Conservation (phyloP, 2,329 filamentous ascomycete genomes). For the Penicillium concentricum region DNA sequence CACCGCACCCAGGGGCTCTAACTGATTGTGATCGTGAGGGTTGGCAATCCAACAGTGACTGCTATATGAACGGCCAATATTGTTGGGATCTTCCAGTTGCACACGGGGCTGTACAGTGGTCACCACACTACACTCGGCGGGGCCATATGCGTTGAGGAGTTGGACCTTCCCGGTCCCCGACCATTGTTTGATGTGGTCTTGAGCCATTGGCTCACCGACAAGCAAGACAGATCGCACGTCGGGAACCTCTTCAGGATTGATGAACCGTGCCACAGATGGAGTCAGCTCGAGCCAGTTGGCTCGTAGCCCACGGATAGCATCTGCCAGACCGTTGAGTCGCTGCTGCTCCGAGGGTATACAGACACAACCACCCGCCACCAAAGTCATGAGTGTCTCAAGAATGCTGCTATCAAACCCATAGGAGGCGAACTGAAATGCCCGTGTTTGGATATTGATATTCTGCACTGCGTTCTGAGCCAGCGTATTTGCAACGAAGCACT, state of each 20-base stretch:
- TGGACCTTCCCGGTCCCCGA: conserved; percentile 4
- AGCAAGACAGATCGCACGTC: not conserved
- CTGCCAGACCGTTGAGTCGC: conserved; percentile 2
- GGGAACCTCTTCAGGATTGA: conserved; percentile 7
- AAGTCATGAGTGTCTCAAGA: conserved; percentile 8
- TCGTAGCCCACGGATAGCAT: not conserved
- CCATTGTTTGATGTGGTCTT: conserved; percentile 8
- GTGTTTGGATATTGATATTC: conserved; percentile 37
- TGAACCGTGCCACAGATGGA: not conserved
- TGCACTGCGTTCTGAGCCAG: conserved; percentile 44
- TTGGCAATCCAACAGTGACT: conserved; percentile 8
- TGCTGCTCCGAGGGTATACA: conserved; percentile 14
- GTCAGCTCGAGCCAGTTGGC: not conserved
- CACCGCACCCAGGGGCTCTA: conserved; percentile 3
- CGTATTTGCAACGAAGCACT: conserved; percentile 6
- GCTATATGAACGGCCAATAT: not conserved
- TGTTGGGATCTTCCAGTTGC: not conserved
- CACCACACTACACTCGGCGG: not conserved
- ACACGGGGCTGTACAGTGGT: not conserved
- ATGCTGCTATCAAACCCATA: conserved; percentile 26
- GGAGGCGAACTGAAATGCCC: conserved; percentile 40
- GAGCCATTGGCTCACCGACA: conserved; percentile 13
- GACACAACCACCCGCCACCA: conserved; percentile 14
- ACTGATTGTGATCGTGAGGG: conserved; percentile 1
- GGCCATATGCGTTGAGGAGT: conserved; percentile 57